Evolutionary conservation across 2,329 filamentous ascomycete species (phyloP), one percentile per base, ranked within the genome.

Genomic region (Phialocephala subalpina): DNA sequence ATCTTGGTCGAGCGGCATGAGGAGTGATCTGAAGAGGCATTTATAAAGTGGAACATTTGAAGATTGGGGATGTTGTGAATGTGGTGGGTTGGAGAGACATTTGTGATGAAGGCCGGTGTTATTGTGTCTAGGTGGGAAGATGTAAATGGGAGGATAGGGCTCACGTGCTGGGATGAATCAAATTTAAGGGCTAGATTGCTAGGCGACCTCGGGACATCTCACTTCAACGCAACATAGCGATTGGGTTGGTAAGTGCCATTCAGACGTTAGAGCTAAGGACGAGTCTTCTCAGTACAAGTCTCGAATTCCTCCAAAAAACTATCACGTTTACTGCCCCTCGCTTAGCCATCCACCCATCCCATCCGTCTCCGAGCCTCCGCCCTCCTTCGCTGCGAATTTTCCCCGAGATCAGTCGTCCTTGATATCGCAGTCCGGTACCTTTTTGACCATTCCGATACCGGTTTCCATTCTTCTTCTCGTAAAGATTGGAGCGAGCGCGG

Each of bases 111-210:
- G 42, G 20, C 18, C 16, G 20, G n/a, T 14, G 42, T n/a, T 7
- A n/a, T 45, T 45, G 42, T 7, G 14, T 40, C 11, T 40, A n/a
- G n/a, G n/a, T n/a, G n/a, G 36, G 36, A 2, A 40, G 3, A 40
- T 12, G 8, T 16, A 40, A 14, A 45, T 45, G 20, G 9, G 47
- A 52, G 27, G 8, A 5, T 27, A 4, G 2, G 2, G 22, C 22
- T 27, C 49, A 53, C 49, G 27, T 53, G 49, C 22, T 27, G 49
- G 22, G 27, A 22, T 53, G 49, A 53, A 53, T 53, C 49, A 53
- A 7, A 29, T 1, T 33, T 12, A 53, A 11, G 49, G 49, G 22
- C 49, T 29, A 33, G 49, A 8, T 33, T 29, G 11, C 6, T 14
- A 29, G 12, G 2, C 29, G 22, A 29, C 12, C 49, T 18, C 25